Percentiles rank a stretch among this genome's conserved stretches.
Evolutionary conservation across 2,329 filamentous ascomycete species (phyloP).

Genomic region (Hypoxylon sp.): DNA sequence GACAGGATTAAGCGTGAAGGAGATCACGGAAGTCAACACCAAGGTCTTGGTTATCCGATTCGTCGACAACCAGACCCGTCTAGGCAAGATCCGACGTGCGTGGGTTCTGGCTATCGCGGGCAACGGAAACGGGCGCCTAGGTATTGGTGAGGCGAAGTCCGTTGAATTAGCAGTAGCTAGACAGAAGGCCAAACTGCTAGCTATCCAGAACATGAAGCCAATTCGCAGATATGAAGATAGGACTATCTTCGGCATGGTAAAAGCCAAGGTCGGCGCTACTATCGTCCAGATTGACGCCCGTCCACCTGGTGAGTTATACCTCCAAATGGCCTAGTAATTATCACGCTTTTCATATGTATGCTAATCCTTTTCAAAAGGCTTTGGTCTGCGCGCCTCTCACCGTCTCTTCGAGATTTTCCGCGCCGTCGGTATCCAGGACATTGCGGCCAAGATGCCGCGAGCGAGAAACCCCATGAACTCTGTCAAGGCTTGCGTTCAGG

Average conservation of each 20-base stretch:
- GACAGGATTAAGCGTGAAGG: conserved; percentile 67
- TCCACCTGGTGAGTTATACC: conserved; percentile 80
- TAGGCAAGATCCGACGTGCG: conserved; percentile 88
- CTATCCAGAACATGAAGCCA: conserved; percentile 94
- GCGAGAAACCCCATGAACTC: conserved; percentile 98
- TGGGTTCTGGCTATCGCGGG: conserved; percentile 88
- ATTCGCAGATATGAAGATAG: conserved; percentile 90
- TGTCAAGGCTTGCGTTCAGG: conserved; percentile 90
- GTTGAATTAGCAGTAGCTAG: conserved; percentile 78
- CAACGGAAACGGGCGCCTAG: conserved; percentile 87
- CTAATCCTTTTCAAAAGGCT: conserved; percentile 71
- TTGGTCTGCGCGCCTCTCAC: conserved; percentile 91
- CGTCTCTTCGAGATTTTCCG: conserved; percentile 96
- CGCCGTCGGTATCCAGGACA: conserved; percentile 86
- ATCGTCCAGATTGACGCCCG: conserved; percentile 85
- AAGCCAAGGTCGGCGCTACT: conserved; percentile 88
- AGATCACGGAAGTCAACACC: conserved; percentile 70
- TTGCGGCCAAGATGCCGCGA: conserved; percentile 85
- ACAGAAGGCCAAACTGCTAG: conserved; percentile 82
- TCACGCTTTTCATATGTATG: conserved; percentile 13
- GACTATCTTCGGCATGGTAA: conserved; percentile 89
- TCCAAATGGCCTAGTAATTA: background rate
- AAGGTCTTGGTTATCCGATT: conserved; percentile 81
- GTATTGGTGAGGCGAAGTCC: conserved; percentile 91
- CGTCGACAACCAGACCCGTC: conserved; percentile 93